phyloP scores from a whole-genome alignment of 768 basidiomycete genomes.

The Nidularia pulvinata region DNA sequence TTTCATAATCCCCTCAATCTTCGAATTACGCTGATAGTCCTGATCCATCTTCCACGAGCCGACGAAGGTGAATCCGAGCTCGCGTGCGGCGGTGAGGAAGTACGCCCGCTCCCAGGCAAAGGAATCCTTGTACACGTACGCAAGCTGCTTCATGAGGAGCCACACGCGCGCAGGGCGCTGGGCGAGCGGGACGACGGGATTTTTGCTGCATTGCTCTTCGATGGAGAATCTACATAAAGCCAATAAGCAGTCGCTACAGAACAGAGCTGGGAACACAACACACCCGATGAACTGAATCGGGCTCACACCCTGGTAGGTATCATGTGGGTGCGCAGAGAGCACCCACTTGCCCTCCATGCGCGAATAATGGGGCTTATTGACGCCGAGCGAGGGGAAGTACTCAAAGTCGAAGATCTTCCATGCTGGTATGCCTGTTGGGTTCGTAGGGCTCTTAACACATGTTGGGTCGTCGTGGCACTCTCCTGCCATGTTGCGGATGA shows the following conservation, averaged over 20 bases:
- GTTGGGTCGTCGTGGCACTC: slow-evolving; percentile 17
- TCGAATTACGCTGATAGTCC: slow-evolving; percentile 16
- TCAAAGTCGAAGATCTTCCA: slow-evolving; percentile 32
- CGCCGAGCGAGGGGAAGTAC: slow-evolving; percentile 19
- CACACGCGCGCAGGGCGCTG: slow-evolving; percentile 19
- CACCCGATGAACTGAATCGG: slow-evolving; percentile 20
- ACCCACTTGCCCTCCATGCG: slow-evolving; percentile 25
- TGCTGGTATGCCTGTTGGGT: slow-evolving; percentile 28
- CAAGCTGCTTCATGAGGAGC: slow-evolving; percentile 23
- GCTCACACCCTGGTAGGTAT: slow-evolving; percentile 6
- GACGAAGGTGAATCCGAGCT: slow-evolving; percentile 14
- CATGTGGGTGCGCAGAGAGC: slow-evolving; percentile 23
- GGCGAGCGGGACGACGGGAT: slow-evolving; percentile 16
- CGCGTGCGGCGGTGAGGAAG: slow-evolving; percentile 13
- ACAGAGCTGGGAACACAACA: background rate
- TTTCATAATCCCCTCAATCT: slow-evolving; percentile 10
- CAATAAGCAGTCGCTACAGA: background rate
- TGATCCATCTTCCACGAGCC: slow-evolving; percentile 18
- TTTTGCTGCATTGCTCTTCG: slow-evolving; percentile 20
- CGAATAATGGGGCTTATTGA: slow-evolving; percentile 5
- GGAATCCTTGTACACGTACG: slow-evolving; percentile 18
- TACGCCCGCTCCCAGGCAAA: slow-evolving; percentile 22
- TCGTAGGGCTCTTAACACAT: slow-evolving; percentile 19
- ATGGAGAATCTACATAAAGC: slow-evolving; percentile 22
- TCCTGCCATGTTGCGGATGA: slow-evolving; percentile 19